phyloP scores from a whole-genome alignment of 1,284 basidiomycete genomes.

The Apiotrichum brassicae region DNA sequence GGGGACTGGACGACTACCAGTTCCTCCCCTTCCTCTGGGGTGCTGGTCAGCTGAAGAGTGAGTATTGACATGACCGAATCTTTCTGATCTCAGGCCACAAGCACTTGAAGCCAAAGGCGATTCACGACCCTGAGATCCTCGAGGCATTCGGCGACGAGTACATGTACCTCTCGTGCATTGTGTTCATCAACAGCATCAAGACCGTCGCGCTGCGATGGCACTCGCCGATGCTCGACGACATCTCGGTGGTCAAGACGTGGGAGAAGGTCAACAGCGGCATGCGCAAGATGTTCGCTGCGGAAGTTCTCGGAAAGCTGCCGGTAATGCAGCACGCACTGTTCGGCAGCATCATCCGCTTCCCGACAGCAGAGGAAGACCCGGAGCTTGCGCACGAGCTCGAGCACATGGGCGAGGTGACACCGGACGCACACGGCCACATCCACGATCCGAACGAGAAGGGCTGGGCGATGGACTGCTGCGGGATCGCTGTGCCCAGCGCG shows the following conservation, averaged over 20 bases:
- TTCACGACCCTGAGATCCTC: conserved; percentile 86
- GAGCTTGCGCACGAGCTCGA: conserved; percentile 39
- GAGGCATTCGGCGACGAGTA: conserved; percentile 88
- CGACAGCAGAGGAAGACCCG: conserved; percentile 45
- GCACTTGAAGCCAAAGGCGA: conserved; percentile 82
- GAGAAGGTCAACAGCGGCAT: conserved; percentile 96
- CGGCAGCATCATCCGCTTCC: conserved; percentile 69
- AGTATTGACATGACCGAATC: conserved; percentile 12
- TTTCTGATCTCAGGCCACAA: conserved; percentile 61
- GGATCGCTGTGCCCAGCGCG: conserved; percentile 75
- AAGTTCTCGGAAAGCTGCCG: conserved; percentile 91
- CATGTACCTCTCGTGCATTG: conserved; percentile 96
- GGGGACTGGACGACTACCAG: conserved; percentile 92
- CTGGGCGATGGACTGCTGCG: conserved; percentile 80
- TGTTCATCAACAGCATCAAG: conserved; percentile 96
- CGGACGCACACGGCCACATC: conserved; percentile 57
- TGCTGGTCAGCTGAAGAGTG: conserved; percentile 63
- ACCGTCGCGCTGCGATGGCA: conserved; percentile 95
- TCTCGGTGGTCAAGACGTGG: conserved; percentile 95
- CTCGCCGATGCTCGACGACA: conserved; percentile 98
- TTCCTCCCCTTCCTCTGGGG: conserved; percentile 93
- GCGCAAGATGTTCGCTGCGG: conserved; percentile 96
- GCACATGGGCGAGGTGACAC: conserved; percentile 48
- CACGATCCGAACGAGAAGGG: conserved; percentile 58
- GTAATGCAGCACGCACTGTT: conserved; percentile 97